A percentile compares a stretch with the other conserved stretches of the same genome.
Conservation (phyloP, 2,329 filamentous ascomycete genomes). For the Pseudocercospora macadamiae region DNA sequence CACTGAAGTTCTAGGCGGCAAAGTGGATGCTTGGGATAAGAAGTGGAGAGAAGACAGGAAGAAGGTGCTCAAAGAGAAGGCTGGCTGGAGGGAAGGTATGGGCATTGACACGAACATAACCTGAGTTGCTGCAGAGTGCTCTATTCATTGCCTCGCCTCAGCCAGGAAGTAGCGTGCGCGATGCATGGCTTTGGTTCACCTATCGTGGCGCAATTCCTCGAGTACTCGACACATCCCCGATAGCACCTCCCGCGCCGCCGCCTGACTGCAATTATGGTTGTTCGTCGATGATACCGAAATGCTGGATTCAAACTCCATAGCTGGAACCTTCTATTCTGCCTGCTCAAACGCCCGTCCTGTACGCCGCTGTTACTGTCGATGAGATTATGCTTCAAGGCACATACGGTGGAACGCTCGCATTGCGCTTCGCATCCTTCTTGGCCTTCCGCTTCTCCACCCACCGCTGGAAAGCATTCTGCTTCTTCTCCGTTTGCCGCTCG, state of each 20-base stretch:
- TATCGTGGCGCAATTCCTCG: too few species aligned
- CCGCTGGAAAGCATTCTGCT: conserved; percentile 15
- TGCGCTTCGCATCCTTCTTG: conserved; percentile 21
- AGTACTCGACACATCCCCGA: too few species aligned
- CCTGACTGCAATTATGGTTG: too few species aligned
- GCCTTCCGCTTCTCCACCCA: conserved; percentile 26
- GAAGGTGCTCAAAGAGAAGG: conserved; percentile 62
- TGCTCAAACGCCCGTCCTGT: background rate
- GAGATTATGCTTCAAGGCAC: background rate
- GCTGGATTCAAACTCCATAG: background rate
- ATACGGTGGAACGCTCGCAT: conserved; percentile 19
- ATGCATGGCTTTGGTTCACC: background rate
- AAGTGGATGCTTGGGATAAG: conserved; percentile 78
- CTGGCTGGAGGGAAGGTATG: conserved; percentile 28
- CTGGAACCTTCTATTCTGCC: too few species aligned
- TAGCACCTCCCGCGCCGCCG: too few species aligned
- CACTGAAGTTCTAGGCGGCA: conserved; percentile 80
- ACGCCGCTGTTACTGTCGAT: background rate
- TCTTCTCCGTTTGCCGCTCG: conserved; percentile 13
- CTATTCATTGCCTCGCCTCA: background rate
- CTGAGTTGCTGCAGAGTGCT: background rate
- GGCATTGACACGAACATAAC: conserved; percentile 9
- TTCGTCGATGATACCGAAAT: background rate
- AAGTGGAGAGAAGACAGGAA: conserved; percentile 75
- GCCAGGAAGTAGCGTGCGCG: too few species aligned